Base-by-base conservation (phyloP, 768 basidiomycete genomes). In the Sistotremastrum niveocremeum region DNA sequence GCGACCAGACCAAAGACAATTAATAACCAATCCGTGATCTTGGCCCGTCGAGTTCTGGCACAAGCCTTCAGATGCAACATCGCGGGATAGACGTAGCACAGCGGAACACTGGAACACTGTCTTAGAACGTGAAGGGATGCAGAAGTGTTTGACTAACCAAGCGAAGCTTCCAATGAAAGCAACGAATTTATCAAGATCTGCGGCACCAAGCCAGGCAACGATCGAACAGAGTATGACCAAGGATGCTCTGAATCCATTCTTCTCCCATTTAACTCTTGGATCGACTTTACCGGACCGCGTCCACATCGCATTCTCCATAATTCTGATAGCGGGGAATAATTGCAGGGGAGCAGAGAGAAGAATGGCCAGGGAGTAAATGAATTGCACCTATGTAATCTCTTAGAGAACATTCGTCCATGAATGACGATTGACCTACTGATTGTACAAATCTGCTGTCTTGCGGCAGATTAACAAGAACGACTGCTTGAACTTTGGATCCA, bases 261-360 rank as follows among this genome's bases (percentile, higher is more conserved):
- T 99, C 55, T 79, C 69, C 95, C 94, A 98, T 61, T 99, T 98
- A 59, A 98, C 84, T 46, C 76, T 71, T 34, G 66, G 52, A 60
- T 89, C 72, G 44, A 61, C 70, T 62, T 97, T 97, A 41, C 95
- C 95, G 54, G 85, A 89, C 42, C 74, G 74, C 39, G 78, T 78
- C 60, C 98, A 97, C 31, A 98, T 56, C 3, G 86, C 93, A 57
- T 97, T 94, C 71, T 99, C 95, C 65, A 97, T 77, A 57, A 99
- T 98, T 45, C 95, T 79, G 41, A 94, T 81, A 3, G 94, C 95
- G 0, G 95, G 95, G 87, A 98, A 97, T 46, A 97, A 80, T 62
- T 98, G 93, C 1, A 98, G 76, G 1, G 94, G 91, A 6, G 85
- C 82, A 9, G 91, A 95, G 38, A 90, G 74, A 51, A 88, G 65